phyloP scores from a whole-genome alignment of 768 basidiomycete species.

The Sutorius australiensis region DNA sequence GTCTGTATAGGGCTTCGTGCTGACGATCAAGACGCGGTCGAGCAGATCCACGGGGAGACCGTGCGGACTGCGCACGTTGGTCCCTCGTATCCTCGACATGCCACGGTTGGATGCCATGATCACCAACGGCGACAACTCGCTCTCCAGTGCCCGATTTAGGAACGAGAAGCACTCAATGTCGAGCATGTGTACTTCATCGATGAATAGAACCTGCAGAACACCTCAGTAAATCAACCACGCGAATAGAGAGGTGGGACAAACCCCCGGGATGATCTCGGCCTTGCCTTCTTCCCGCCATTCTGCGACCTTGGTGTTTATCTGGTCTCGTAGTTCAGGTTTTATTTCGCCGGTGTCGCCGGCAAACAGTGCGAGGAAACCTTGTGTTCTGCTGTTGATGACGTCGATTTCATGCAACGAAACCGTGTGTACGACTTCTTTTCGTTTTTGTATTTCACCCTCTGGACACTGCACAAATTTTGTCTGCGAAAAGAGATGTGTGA shows the following conservation, averaged over 20 bases:
- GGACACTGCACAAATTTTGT: slow-evolving; percentile 98
- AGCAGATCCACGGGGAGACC: slow-evolving; percentile 93
- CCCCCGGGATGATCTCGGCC: slow-evolving; percentile 95
- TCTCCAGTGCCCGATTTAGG: slow-evolving; percentile 93
- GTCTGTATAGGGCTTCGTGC: slow-evolving; percentile 78
- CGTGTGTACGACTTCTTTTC: slow-evolving; percentile 96
- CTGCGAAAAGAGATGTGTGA: slow-evolving; percentile 39
- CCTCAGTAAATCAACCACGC: background rate
- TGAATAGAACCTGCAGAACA: slow-evolving; percentile 78
- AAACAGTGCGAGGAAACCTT: slow-evolving; percentile 95
- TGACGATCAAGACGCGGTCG: slow-evolving; percentile 94
- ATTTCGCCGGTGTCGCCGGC: slow-evolving; percentile 98
- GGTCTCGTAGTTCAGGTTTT: slow-evolving; percentile 92
- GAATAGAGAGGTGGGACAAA: slow-evolving; percentile 37
- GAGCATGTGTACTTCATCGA: slow-evolving; percentile 99
- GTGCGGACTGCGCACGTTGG: slow-evolving; percentile 91
- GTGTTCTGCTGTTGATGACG: slow-evolving; percentile 97
- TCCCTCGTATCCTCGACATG: slow-evolving; percentile 91
- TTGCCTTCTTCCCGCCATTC: slow-evolving; percentile 99
- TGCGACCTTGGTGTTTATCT: slow-evolving; percentile 94
- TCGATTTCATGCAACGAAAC: slow-evolving; percentile 99
- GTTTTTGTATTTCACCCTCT: slow-evolving; percentile 96
- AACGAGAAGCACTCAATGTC: slow-evolving; percentile 99
- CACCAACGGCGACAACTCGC: slow-evolving; percentile 89
- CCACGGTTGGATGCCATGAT: slow-evolving; percentile 99